Evolutionary conservation across 805 yeast species (phyloP).

Genomic region (Candida stauntonica): DNA sequence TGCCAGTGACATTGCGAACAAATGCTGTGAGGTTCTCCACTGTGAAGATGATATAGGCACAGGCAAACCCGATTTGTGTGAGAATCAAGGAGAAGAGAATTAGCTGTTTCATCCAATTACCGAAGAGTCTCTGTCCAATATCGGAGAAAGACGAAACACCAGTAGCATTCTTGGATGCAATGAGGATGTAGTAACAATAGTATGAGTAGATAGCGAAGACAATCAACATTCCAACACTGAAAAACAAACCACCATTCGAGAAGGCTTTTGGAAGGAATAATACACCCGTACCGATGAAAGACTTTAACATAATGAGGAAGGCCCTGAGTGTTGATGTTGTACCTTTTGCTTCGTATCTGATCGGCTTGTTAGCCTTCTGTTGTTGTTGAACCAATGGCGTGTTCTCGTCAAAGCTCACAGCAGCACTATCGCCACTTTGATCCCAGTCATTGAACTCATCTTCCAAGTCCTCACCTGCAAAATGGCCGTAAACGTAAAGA

Average conservation of each 20-base stretch:
- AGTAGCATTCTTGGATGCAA: constrained; percentile 52
- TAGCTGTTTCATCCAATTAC: constrained; percentile 57
- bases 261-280: constrained; percentile 67
- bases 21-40: constrained; percentile 69
- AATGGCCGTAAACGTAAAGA: constrained; percentile 75
- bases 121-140: constrained; percentile 61
- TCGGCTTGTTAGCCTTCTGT: constrained; percentile 7
- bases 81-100: constrained; percentile 61
- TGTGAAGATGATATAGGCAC: constrained; percentile 77
- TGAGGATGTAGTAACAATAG: constrained; percentile 72
- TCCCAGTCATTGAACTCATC: constrained; percentile 52
- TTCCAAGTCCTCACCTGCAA: constrained; percentile 80
- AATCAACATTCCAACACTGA: constrained; percentile 47
- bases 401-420: constrained; percentile 25
- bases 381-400: constrained; percentile 24
- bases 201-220: constrained; percentile 67
- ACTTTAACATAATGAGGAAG: constrained; percentile 64
- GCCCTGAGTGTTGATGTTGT: constrained; percentile 73
- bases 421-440: constrained; percentile 31
- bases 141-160: constrained; percentile 77
- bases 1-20: constrained; percentile 43
- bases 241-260: constrained; percentile 65
- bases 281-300: constrained; percentile 76
- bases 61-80: constrained; percentile 77
- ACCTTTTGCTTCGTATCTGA: constrained; percentile 38